Conservation (phyloP, 1,284 basidiomycete genomes). For the Neonothopanus nambi region DNA sequence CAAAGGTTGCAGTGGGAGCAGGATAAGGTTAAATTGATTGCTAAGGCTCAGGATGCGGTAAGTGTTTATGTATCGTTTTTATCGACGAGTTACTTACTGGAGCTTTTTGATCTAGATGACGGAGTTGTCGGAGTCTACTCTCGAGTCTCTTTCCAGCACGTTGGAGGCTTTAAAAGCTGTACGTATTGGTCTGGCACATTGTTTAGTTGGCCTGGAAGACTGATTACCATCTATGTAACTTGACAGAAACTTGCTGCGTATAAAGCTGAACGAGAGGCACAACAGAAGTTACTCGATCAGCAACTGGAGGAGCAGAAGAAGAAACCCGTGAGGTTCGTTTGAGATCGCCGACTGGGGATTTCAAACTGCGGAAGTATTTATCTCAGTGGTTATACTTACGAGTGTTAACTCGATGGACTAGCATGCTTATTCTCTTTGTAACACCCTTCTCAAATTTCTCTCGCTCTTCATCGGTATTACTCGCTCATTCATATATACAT, state of each 20-base stretch:
- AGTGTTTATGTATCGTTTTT: conserved; percentile 23
- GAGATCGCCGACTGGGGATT: not conserved
- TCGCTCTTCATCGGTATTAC: no score
- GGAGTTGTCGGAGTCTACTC: conserved; percentile 69
- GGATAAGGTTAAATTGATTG: conserved; percentile 42
- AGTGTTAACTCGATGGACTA: no score
- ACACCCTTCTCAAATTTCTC: no score
- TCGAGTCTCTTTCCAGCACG: conserved; percentile 57
- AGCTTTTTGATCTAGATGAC: conserved; percentile 42
- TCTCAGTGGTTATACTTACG: no score
- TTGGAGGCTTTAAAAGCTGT: conserved; percentile 63
- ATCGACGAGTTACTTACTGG: conserved; percentile 1
- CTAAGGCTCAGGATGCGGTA: conserved; percentile 57
- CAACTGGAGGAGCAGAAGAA: conserved; percentile 33
- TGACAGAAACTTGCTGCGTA: conserved; percentile 62
- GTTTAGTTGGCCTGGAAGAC: not conserved
- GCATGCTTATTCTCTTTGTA: no score
- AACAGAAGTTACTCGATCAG: conserved; percentile 41
- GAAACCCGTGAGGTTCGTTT: conserved; percentile 12
- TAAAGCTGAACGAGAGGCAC: conserved; percentile 52
- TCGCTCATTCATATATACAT: no score
- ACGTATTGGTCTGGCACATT: conserved; percentile 30
- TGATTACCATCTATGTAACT: conserved; percentile 8
- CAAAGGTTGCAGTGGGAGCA: conserved; percentile 37
- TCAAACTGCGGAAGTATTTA: no score